phyloP scores from a whole-genome alignment of 108 stramenopile genomes.

The Fistulifera pelliculosa region DNA sequence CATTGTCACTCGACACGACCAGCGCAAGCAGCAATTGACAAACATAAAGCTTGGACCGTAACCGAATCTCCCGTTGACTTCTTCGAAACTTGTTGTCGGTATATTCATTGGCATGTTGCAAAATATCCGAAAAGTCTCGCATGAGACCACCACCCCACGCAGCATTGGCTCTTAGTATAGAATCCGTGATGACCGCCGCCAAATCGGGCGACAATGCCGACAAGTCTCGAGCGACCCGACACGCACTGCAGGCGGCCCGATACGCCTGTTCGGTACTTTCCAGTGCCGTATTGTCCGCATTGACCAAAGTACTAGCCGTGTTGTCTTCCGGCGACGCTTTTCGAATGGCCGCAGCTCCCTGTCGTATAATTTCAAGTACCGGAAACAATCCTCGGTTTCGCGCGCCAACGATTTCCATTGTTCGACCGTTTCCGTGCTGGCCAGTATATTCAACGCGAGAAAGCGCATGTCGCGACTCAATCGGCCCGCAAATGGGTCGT shows the following conservation, averaged over 20 bases:
- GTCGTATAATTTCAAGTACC: slow-evolving; percentile 65
- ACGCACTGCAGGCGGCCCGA: slow-evolving; percentile 61
- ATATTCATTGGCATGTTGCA: slow-evolving; percentile 47
- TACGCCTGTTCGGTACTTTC: slow-evolving; percentile 42
- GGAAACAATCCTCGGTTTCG: slow-evolving; percentile 59
- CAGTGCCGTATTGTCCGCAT: too few relatives aligned
- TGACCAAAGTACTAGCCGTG: too few relatives aligned
- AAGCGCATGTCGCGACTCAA: slow-evolving; percentile 62
- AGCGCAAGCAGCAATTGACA: slow-evolving; percentile 67
- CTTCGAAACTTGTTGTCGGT: slow-evolving; percentile 10
- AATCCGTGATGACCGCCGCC: slow-evolving; percentile 66
- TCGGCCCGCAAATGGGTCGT: slow-evolving; percentile 40
- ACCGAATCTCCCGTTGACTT: slow-evolving; percentile 31
- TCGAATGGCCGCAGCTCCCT: slow-evolving; percentile 35
- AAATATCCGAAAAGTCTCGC: slow-evolving; percentile 46
- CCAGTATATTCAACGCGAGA: slow-evolving; percentile 52
- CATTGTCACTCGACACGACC: slow-evolving; percentile 65
- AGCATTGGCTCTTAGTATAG: slow-evolving; percentile 54
- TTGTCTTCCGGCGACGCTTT: slow-evolving; percentile 12
- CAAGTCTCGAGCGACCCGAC: slow-evolving; percentile 64
- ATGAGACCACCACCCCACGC: slow-evolving; percentile 19
- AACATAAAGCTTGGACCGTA: slow-evolving; percentile 63
- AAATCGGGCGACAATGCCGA: slow-evolving; percentile 62
- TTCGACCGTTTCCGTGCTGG: slow-evolving; percentile 42
- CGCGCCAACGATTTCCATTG: slow-evolving; percentile 59